phyloP scores from a whole-genome alignment of 2,329 filamentous ascomycete genomes.

The Mariannaea sp. region DNA sequence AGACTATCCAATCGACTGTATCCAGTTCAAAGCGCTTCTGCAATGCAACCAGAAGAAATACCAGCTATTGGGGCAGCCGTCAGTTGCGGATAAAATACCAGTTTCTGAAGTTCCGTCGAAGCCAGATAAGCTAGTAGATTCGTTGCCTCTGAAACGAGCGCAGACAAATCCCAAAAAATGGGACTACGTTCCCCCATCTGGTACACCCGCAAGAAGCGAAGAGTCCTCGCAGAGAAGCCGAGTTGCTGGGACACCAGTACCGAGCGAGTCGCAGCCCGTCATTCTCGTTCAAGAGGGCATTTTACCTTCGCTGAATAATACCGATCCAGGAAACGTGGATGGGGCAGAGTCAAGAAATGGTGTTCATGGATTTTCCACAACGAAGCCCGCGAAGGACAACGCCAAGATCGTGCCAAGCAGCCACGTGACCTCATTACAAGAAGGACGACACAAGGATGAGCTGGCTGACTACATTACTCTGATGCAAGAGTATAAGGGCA shows the following conservation, averaged over 20 bases:
- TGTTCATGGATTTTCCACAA: background rate
- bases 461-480: slow-evolving; percentile 68
- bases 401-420: background rate
- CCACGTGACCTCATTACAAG: background rate
- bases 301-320: slow-evolving; percentile 5
- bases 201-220: slow-evolving; percentile 45
- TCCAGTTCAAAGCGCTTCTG: slow-evolving; percentile 61
- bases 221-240: slow-evolving; percentile 38
- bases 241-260: slow-evolving; percentile 23
- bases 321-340: background rate
- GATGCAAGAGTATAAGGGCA: slow-evolving; percentile 61
- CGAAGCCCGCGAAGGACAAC: background rate
- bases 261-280: slow-evolving; percentile 35
- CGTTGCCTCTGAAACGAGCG: slow-evolving; percentile 56
- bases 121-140: slow-evolving; percentile 38
- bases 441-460: slow-evolving; percentile 50
- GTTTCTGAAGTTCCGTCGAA: slow-evolving; percentile 5
- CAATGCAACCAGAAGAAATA: slow-evolving; percentile 66
- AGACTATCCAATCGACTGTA: slow-evolving; percentile 70
- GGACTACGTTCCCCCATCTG: slow-evolving; percentile 45
- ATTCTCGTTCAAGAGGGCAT: slow-evolving; percentile 29
- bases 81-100: background rate
- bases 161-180: slow-evolving; percentile 45
- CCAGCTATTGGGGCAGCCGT: slow-evolving; percentile 56
- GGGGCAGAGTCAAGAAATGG: background rate